Evolutionary conservation across 768 basidiomycete species (phyloP), one percentile per base, ranked within the genome.

Genomic region (Mycena pura): DNA sequence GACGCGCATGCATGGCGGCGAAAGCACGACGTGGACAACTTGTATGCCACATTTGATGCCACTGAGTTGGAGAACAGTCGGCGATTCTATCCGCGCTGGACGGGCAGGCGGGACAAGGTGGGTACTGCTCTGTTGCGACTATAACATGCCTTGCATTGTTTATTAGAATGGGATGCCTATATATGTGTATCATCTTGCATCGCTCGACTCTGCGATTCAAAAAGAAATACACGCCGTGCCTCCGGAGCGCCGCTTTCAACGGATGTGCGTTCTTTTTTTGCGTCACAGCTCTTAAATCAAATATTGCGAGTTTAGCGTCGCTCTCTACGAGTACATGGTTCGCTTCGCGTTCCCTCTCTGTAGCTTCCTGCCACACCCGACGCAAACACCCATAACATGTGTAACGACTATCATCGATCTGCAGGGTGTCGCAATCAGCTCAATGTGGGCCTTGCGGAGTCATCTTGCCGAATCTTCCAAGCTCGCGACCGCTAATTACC

Each of bases 21-120:
- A 66, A 75, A 84, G 67, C 78, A 89, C 67, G 72, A 84, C 29
- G 85, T 94, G 3, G 81, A 84, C 28, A 77, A 79, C n/a, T 76
- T 93, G 13, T 93, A 86, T 72, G 77, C 80, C 6, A 78, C 79
- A 2, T 88, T 92, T 64, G 80, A 82, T 21, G 51, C 75, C 0
- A 80, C 80, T 8, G 92, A 93, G 64, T 80, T 92, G 53, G 84
- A 88, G 70, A 68, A 70, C 10, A 72, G 87, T 0, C 82, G 83
- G 66, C 76, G 81, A 49, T 90, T 87, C 62, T 95, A 93, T 74
- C 91, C 92, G 1, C 82, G 89, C 29, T 93, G 90, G 90, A 93
- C 90, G 0, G 92, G 92, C 0, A 79, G 88, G 43, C 77, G 91
- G 64, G 89, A 92, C 71, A 91, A 89, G 78, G 91, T 88, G 65